A percentile compares a stretch with the other conserved stretches of the same genome.
phyloP scores from a whole-genome alignment of 495 filamentous ascomycete species.

The Cudoniella acicularis region DNA sequence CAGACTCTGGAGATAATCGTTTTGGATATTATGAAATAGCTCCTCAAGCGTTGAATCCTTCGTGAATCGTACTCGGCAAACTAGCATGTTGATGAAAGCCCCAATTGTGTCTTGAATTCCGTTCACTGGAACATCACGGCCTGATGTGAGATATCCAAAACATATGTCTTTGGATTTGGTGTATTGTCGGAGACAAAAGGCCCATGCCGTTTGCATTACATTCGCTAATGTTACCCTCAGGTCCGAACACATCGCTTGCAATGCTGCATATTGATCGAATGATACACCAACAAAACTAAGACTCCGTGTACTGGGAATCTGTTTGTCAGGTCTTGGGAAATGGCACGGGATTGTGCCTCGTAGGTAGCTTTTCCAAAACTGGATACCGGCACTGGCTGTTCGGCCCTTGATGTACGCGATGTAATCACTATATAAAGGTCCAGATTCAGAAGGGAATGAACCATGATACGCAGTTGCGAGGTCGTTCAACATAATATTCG shows the following conservation, averaged over 20 bases:
- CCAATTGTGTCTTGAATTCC: slow-evolving; percentile 46
- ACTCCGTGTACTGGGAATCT: not conserved
- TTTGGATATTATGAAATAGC: slow-evolving; percentile 29
- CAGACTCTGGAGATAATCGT: slow-evolving; percentile 32
- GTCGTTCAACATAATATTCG: slow-evolving; percentile 4
- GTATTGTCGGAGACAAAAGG: slow-evolving; percentile 45
- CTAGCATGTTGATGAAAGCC: slow-evolving; percentile 51
- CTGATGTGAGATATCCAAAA: slow-evolving; percentile 51
- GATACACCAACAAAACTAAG: not conserved
- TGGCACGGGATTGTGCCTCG: not conserved
- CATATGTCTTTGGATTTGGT: slow-evolving; percentile 47
- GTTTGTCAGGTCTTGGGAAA: not conserved
- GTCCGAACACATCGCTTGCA: slow-evolving; percentile 34
- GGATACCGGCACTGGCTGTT: not conserved
- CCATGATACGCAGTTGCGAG: not conserved
- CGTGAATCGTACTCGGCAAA: slow-evolving; percentile 38
- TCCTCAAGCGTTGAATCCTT: slow-evolving; percentile 1
- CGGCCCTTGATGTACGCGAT: slow-evolving; percentile 1
- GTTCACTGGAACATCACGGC: slow-evolving; percentile 44
- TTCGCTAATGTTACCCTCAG: slow-evolving; percentile 48
- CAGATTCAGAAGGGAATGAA: not conserved
- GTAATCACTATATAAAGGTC: slow-evolving; percentile 9
- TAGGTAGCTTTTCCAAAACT: slow-evolving; percentile 10
- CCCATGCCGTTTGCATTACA: slow-evolving; percentile 52
- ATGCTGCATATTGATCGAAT: not conserved